Evolutionary conservation across 2,329 filamentous ascomycete species (phyloP), one percentile per base, ranked within the genome.

Genomic region (Ilyonectria destructans): DNA sequence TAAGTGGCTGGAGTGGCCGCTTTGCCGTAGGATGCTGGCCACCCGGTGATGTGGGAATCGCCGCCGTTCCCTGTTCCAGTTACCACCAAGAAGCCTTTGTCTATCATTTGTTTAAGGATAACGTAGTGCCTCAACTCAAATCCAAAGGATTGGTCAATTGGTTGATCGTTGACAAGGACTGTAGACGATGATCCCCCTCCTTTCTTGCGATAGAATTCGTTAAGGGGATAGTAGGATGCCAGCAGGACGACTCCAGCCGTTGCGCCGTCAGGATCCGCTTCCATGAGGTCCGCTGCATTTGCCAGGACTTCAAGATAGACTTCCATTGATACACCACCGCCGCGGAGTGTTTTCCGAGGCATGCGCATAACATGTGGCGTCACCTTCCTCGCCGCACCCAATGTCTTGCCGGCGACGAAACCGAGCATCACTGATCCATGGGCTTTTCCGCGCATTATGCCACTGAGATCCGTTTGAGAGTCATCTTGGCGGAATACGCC

Each of bases 251-350:
- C 21, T 2, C 10, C 10, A 19, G n/a, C 46, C 29, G 29, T 51
- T 29, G 45, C 15, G 8, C 31, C 58, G n/a, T 19, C 48, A 5
- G 58, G 35, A 15, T 15, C 2, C 3, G 35, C 35, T 37, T 10
- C 10, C 17, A 48, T 13, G 3, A 10, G 12, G 4, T 48, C 45
- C 9, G 12, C n/a, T 19, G n/a, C n/a, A 10, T 19, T 17, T 21
- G 12, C 58, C 12, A 60, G 17, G n/a, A 45, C 51, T 12, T 60
- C 58, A 29, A 60, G 35, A 13, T 35, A 60, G 15, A 51, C 45
- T 8, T 60, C 58, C 17, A 15, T 13, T 17, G 58, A 49, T 3
- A 23, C n/a, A 7, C 45, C 29, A 10, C 31, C 33, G 15, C 15
- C 17, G n/a, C 9, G 10, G 4, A 19, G n/a, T 4, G 8, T 13